Evolutionary conservation across 1,139 yeast genomes (phyloP).

Genomic region (Yamadazyma sp.): DNA sequence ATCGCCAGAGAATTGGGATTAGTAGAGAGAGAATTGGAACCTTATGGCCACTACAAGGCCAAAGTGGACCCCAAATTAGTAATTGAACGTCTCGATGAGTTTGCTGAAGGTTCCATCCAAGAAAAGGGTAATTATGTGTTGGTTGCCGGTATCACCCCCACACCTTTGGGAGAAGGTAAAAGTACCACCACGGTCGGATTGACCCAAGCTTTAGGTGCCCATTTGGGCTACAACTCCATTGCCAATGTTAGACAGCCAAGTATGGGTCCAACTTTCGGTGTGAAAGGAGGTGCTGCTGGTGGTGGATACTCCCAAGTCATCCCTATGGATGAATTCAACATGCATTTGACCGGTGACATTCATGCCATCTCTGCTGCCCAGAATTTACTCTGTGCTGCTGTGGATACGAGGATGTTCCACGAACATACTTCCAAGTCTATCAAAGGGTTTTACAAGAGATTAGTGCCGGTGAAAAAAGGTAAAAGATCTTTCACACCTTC

Average conservation of each 20-base stretch:
- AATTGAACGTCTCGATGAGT: constrained; percentile 56
- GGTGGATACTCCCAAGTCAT: constrained; percentile 85
- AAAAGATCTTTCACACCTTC: constrained; percentile 63
- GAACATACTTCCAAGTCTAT: constrained; percentile 69
- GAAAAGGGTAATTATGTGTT: constrained; percentile 62
- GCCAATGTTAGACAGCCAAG: constrained; percentile 86
- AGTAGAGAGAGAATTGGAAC: constrained; percentile 62
- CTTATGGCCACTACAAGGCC: constrained; percentile 73
- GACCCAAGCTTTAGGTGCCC: constrained; percentile 80
- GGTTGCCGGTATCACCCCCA: constrained; percentile 82
- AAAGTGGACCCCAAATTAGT: constrained; percentile 61
- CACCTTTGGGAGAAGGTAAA: constrained; percentile 82
- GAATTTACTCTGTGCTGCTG: constrained; percentile 77
- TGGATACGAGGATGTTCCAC: constrained; percentile 82
- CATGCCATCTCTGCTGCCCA: constrained; percentile 83
- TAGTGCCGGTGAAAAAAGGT: constrained; percentile 72
- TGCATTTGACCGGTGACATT: constrained; percentile 84
- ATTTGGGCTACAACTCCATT: constrained; percentile 63
- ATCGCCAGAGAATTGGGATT: constrained; percentile 69
- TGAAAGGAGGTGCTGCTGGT: constrained; percentile 89
- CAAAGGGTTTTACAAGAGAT: constrained; percentile 63
- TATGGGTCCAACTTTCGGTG: constrained; percentile 88
- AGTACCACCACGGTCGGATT: constrained; percentile 79
- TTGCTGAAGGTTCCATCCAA: constrained; percentile 45
- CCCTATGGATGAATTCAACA: constrained; percentile 86